These are phyloP conservation scores for Hypsizygus ulmarius DNA, from an alignment of 1,284 basidiomycete species.

Conservation along the genomic window DNA sequence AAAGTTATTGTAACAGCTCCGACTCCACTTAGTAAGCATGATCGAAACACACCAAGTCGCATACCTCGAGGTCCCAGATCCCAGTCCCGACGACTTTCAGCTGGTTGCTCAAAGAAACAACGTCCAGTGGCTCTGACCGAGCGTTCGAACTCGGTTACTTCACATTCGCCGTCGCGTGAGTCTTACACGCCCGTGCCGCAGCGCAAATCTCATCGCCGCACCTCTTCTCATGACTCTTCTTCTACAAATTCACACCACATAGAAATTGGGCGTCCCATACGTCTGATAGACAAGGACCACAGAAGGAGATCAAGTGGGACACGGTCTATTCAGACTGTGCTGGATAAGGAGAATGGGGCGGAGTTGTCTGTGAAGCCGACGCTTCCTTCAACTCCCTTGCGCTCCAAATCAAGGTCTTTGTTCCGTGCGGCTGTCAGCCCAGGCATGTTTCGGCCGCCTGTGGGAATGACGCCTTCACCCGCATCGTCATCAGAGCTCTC, in stretches of 20 bases:
- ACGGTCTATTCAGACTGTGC: conserved; percentile 12
- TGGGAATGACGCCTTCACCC: conserved; percentile 47
- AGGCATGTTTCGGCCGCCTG: conserved; percentile 33
- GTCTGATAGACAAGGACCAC: conserved; percentile 6
- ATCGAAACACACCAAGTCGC: conserved; percentile 25
- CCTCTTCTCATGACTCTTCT: conserved; percentile 25
- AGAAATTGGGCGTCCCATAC: conserved; percentile 17
- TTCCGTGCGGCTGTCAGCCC: conserved; percentile 37
- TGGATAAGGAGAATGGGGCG: conserved; percentile 33
- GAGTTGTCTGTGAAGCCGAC: conserved; percentile 28
- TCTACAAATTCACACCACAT: conserved; percentile 19
- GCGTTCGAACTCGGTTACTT: conserved; percentile 27
- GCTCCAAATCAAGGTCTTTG: conserved; percentile 32
- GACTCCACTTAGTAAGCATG: conserved; percentile 37
- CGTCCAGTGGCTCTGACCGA: conserved; percentile 30
- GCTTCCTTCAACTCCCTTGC: conserved; percentile 34
- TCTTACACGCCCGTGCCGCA: conserved; percentile 27
- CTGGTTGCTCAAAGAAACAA: conserved; percentile 23
- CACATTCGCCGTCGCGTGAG: conserved; percentile 17
- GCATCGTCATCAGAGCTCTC: conserved; percentile 72
- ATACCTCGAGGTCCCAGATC: conserved; percentile 44
- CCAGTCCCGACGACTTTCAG: conserved; percentile 26
- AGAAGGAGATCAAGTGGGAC: conserved; percentile 9
- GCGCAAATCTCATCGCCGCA: conserved; percentile 24
- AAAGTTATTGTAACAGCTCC: conserved; percentile 49